Base-by-base conservation (phyloP, 495 filamentous ascomycete species). In the Penicillium paxilli region DNA sequence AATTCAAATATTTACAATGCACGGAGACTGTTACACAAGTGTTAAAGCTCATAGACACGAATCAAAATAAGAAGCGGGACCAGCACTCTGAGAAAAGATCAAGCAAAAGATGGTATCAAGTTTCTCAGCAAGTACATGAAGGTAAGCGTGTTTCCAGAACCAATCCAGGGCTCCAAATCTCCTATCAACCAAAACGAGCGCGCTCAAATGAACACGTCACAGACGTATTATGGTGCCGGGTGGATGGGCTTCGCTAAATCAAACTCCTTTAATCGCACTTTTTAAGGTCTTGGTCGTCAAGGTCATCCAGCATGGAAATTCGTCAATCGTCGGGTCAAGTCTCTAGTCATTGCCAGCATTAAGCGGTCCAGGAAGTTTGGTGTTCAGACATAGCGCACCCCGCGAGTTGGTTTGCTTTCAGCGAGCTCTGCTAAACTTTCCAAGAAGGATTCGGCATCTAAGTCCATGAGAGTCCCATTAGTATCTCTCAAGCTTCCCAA, bases 401-500 rank as follows among this genome's bases (percentile, higher is more conserved):
- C 35, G 16, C 35, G 35, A 16, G 35, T 38, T n/a, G n/a, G n/a
- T n/a, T 19, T 38, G 11, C n/a, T 38, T 38, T 16, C 35, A 7
- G 12, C 35, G 5, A 38, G 35, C n/a, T 16, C 35, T n/a, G 16
- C 35, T 7, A 38, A n/a, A 16, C 35, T 53, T 17, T 56, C 52
- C 49, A 73, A 24, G 47, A 73, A 77, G 10, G 45, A 57, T n/a
- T 71, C 60, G 16, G 76, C 69, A 66, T 79, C 72, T 78, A 30
- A 11, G 25, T n/a, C n/a, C n/a, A 51, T 21, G 11, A 16, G 35
- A 38, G 14, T 12, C 2, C 9, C 3, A 38, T 38, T 19, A 38
- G 35, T 35, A 20, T 38, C 16, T 16, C 17, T 4, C 35, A 38
- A n/a, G n/a, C n/a, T n/a, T n/a, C n/a, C n/a, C 11, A n/a, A 32